These are phyloP conservation scores for Nakaseomyces bracarensis DNA, from an alignment of 1,139 yeast species.

Conservation along the genomic window DNA sequence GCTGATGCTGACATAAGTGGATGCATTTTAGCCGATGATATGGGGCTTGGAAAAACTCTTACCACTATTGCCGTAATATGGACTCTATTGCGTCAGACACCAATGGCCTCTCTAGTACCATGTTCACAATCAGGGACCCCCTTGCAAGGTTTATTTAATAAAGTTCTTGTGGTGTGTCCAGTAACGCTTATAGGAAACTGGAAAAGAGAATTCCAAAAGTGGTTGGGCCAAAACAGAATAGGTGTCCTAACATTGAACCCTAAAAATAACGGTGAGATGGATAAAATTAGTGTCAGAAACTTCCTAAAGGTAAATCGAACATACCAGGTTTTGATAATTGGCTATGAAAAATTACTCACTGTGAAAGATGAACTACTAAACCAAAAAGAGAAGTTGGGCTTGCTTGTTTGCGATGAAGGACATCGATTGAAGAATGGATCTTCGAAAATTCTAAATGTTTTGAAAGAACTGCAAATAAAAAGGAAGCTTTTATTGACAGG, in stretches of 20 bases:
- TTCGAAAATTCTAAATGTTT: conserved; percentile 60
- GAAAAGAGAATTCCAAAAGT: conserved; percentile 80
- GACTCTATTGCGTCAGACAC: conserved; percentile 75
- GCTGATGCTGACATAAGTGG: conserved; percentile 49
- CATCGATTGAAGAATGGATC: conserved; percentile 68
- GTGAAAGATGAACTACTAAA: conserved; percentile 41
- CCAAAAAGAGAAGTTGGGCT: conserved; percentile 45
- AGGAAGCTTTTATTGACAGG: conserved; percentile 69
- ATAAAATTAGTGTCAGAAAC: conserved; percentile 48
- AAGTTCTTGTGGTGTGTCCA: conserved; percentile 80
- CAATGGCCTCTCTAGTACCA: conserved; percentile 33
- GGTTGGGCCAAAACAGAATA: conserved; percentile 67
- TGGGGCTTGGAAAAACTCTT: conserved; percentile 93
- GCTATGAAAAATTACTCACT: conserved; percentile 60
- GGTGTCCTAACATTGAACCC: conserved; percentile 49
- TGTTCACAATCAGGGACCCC: conserved; percentile 28
- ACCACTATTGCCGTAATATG: conserved; percentile 78
- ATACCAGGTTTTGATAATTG: conserved; percentile 75
- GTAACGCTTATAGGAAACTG: conserved; percentile 84
- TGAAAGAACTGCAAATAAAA: conserved; percentile 48
- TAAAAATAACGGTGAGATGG: conserved; percentile 41
- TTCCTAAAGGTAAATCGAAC: conserved; percentile 60
- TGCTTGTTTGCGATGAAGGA: conserved; percentile 91
- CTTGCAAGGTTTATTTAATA: conserved; percentile 32
- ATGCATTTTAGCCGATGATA: conserved; percentile 86